Evolutionary conservation across 768 basidiomycete genomes (phyloP).

Genomic region (Podaxis sp.): DNA sequence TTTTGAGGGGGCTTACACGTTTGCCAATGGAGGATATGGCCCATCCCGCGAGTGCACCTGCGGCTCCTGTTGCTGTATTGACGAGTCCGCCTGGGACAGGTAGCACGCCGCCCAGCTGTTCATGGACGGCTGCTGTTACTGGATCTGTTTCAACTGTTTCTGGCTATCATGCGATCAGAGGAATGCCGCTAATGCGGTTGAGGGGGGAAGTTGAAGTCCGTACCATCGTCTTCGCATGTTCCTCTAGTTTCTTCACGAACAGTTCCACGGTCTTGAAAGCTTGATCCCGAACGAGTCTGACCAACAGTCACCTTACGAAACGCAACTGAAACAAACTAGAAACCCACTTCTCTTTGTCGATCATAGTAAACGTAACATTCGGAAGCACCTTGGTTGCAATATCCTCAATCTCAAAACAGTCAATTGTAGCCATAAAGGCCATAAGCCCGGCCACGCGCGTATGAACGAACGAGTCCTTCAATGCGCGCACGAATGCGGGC

Average conservation of each 20-base stretch:
- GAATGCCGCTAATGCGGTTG: not conserved
- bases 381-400: conserved; percentile 88
- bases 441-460: conserved; percentile 91
- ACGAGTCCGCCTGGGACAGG: conserved; percentile 54
- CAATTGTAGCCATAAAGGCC: conserved; percentile 93
- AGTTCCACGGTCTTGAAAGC: conserved; percentile 91
- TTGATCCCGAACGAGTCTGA: conserved; percentile 88
- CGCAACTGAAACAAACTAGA: conserved; percentile 15
- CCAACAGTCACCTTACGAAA: not conserved
- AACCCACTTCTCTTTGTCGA: conserved; percentile 89
- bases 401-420: conserved; percentile 86
- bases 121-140: conserved; percentile 20
- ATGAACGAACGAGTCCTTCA: conserved; percentile 91
- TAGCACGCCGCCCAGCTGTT: conserved; percentile 18
- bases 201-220: conserved; percentile 12
- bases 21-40: conserved; percentile 88
- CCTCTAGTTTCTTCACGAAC: conserved; percentile 81
- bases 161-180: conserved; percentile 22
- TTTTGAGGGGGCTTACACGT: conserved; percentile 43
- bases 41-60: conserved; percentile 92
- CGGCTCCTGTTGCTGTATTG: conserved; percentile 86
- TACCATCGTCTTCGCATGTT: conserved; percentile 79
- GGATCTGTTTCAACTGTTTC: conserved; percentile 32
- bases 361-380: conserved; percentile 68
- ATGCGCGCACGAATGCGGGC: conserved; percentile 84